phyloP scores from a whole-genome alignment of 2,329 filamentous ascomycete genomes.

The Orbilia oligospora region DNA sequence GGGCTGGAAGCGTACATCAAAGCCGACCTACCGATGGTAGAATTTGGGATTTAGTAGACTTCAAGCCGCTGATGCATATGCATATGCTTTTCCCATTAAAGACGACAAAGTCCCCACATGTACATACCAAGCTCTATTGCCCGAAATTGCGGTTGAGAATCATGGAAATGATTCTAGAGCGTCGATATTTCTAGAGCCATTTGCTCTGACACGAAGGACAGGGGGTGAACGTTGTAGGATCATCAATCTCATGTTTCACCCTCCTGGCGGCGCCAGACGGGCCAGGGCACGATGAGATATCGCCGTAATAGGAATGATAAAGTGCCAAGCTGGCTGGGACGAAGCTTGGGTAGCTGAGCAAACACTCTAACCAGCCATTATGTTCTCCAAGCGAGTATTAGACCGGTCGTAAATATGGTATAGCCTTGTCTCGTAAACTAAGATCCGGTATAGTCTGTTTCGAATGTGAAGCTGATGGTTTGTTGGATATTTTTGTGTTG shows the following conservation, averaged over 20 bases:
- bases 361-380: neutral
- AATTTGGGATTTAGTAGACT: neutral
- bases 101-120: neutral
- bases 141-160: neutral
- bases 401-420: neutral
- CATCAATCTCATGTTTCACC: conserved; percentile 1
- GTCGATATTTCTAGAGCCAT: neutral
- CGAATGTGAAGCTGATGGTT: conserved; percentile 1
- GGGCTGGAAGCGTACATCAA: neutral
- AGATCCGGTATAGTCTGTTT: neutral
- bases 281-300: conserved; percentile 10
- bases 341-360: conserved; percentile 10
- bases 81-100: neutral
- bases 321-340: neutral
- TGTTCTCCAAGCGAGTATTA: neutral
- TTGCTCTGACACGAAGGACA: neutral
- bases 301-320: conserved; percentile 9
- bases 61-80: neutral
- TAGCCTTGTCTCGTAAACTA: neutral
- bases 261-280: conserved; percentile 1
- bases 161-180: neutral
- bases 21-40: neutral
- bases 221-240: neutral
- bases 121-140: neutral
- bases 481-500: conserved; percentile 34